Percentiles rank a stretch among this genome's conserved stretches.
Evolutionary conservation across 371 early-diverging fungal species (phyloP).

Genomic region (Rhizopus delemar): DNA sequence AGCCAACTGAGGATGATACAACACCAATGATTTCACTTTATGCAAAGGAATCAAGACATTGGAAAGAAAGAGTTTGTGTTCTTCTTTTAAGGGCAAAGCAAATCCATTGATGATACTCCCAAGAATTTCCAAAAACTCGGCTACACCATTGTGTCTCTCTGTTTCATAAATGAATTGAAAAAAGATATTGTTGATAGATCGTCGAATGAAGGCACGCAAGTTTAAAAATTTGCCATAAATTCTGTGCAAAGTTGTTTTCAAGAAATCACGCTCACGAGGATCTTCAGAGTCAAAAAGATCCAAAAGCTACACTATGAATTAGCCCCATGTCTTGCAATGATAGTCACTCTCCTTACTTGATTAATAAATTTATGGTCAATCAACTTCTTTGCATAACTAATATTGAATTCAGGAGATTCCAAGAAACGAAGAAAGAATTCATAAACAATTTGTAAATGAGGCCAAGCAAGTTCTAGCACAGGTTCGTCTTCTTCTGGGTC

Average conservation of each 20-base stretch:
- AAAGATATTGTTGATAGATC: conserved; percentile 95
- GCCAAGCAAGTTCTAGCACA: conserved; percentile 92
- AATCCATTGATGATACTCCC: conserved; percentile 98
- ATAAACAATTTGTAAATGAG: conserved; percentile 93
- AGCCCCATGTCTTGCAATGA: not conserved
- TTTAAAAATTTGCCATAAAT: conserved; percentile 96
- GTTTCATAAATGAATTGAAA: conserved; percentile 94
- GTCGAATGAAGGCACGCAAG: conserved; percentile 91
- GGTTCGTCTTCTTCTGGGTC: conserved; percentile 98
- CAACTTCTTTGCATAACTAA: conserved; percentile 89
- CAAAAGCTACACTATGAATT: conserved; percentile 59
- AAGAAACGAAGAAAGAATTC: conserved; percentile 93
- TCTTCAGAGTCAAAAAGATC: conserved; percentile 96
- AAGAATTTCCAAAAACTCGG: conserved; percentile 92
- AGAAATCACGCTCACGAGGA: conserved; percentile 92
- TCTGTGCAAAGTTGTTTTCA: conserved; percentile 94
- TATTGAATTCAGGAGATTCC: conserved; percentile 93
- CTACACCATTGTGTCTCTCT: conserved; percentile 93
- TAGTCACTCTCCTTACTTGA: conserved; percentile 52
- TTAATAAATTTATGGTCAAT: conserved; percentile 91
- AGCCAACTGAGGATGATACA: conserved; percentile 93
- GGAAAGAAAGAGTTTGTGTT: conserved; percentile 90
- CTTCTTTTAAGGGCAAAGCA: conserved; percentile 93
- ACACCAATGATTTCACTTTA: conserved; percentile 83
- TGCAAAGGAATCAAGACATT: conserved; percentile 91